These are phyloP conservation scores for Phaeosphaeriaceae sp. DNA, from an alignment of 2,329 filamentous ascomycete species.

Conservation along the genomic window DNA sequence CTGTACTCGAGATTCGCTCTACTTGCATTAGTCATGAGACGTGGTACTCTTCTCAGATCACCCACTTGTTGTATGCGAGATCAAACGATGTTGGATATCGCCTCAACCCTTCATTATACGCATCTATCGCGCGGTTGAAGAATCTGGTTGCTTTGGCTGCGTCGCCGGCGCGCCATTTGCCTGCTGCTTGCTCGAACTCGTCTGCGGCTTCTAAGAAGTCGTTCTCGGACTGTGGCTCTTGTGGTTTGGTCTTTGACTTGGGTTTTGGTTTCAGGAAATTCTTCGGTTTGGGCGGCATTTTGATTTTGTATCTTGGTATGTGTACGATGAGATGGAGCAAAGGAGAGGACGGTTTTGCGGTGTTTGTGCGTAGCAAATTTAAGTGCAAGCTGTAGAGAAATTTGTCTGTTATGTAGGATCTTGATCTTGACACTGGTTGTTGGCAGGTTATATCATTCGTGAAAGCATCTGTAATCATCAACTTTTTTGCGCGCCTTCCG, in stretches of 20 bases:
- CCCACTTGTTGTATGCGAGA: constrained; percentile 77
- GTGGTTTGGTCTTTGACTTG: constrained; percentile 38
- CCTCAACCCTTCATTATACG: constrained; percentile 69
- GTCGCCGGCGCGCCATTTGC: constrained; percentile 78
- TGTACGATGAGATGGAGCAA: background rate
- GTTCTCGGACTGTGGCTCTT: constrained; percentile 69
- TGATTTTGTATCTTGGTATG: background rate
- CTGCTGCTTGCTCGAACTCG: constrained; percentile 73
- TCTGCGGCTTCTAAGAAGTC: constrained; percentile 74
- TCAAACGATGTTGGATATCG: constrained; percentile 71
- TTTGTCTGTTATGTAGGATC: background rate
- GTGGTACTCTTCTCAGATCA: constrained; percentile 6
- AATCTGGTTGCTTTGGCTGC: constrained; percentile 69
- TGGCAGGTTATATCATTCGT: background rate
- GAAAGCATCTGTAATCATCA: background rate
- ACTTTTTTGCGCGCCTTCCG: background rate
- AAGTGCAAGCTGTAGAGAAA: no score
- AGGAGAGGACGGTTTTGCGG: background rate
- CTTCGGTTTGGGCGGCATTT: constrained; percentile 42
- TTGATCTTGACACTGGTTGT: background rate
- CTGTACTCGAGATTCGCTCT: constrained; percentile 75
- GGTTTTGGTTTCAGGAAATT: constrained; percentile 40
- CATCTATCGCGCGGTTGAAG: constrained; percentile 70
- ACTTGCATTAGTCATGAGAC: constrained; percentile 6
- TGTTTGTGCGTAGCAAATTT: background rate